These are phyloP conservation scores for Vaccinium darrowii DNA, from an alignment of 148 eudicot genomes.

Conservation along the genomic window DNA sequence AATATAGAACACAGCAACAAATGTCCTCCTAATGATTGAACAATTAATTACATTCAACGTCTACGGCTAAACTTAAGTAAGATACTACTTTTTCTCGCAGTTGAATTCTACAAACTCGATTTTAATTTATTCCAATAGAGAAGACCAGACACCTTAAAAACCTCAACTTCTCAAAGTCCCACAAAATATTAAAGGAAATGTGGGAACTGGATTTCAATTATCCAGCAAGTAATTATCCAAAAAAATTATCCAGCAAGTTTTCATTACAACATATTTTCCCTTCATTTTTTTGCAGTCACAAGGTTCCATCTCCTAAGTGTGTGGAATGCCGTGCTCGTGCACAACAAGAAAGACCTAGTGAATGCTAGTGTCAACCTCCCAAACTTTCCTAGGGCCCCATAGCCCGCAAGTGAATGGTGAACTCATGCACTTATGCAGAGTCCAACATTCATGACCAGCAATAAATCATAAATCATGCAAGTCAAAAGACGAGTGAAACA, in stretches of 20 bases:
- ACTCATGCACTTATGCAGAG: background rate
- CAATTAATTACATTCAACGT: background rate
- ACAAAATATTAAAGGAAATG: background rate
- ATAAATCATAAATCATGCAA: background rate
- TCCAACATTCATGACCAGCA: background rate
- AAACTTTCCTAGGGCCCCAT: background rate
- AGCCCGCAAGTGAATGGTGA: background rate
- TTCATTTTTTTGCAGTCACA: background rate
- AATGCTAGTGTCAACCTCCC: background rate
- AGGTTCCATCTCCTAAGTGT: background rate
- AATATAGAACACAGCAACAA: background rate
- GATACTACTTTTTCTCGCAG: background rate
- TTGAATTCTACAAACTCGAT: background rate
- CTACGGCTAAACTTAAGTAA: background rate
- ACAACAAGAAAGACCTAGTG: background rate
- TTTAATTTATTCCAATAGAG: background rate
- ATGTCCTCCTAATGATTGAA: background rate
- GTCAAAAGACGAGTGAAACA: background rate
- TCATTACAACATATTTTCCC: background rate
- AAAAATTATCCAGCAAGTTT: too few species aligned
- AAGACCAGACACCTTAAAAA: background rate
- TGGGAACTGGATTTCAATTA: background rate
- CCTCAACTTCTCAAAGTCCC: background rate
- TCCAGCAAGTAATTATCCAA: too few species aligned
- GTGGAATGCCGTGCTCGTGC: background rate